Evolutionary conservation across 2,329 filamentous ascomycete genomes (phyloP).

Genomic region (Calonectria ilicicola): DNA sequence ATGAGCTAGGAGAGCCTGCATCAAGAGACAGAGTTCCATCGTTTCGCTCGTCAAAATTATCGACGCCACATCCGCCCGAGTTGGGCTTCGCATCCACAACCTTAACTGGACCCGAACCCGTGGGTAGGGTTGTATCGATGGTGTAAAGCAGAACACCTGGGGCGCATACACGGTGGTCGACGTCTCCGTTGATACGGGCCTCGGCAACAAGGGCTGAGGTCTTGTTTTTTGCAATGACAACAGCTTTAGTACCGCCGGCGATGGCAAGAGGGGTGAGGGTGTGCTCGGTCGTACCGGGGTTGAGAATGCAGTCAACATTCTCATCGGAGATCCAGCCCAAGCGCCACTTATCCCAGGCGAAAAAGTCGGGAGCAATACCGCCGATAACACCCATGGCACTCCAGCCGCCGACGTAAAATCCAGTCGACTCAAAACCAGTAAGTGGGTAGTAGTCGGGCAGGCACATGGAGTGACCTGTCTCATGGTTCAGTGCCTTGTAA

Average conservation of each 20-base stretch:
- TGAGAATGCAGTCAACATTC: conserved; percentile 46
- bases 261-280: conserved; percentile 25
- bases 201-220: conserved; percentile 47
- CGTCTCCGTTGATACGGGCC: conserved; percentile 39
- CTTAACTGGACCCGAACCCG: conserved; percentile 46
- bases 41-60: conserved; percentile 40
- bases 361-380: conserved; percentile 51
- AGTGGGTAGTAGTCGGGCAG: conserved; percentile 52
- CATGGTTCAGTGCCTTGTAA: conserved; percentile 51
- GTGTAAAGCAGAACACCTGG: conserved; percentile 51
- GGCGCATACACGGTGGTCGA: conserved; percentile 44
- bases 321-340: conserved; percentile 51
- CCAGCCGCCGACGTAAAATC: conserved; percentile 51
- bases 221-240: conserved; percentile 25
- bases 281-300: conserved; percentile 42
- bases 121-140: conserved; percentile 42
- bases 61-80: conserved; percentile 43
- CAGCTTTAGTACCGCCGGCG: conserved; percentile 30
- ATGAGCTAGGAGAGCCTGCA: neutral
- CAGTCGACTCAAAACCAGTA: conserved; percentile 38
- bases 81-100: conserved; percentile 48
- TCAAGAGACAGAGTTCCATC: conserved; percentile 45
- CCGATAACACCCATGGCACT: conserved; percentile 51
- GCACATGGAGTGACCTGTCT: conserved; percentile 53
- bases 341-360: conserved; percentile 55